These are phyloP conservation scores for Mortierella sp. DNA, from an alignment of 371 early-diverging fungal genomes.

Conservation along the genomic window DNA sequence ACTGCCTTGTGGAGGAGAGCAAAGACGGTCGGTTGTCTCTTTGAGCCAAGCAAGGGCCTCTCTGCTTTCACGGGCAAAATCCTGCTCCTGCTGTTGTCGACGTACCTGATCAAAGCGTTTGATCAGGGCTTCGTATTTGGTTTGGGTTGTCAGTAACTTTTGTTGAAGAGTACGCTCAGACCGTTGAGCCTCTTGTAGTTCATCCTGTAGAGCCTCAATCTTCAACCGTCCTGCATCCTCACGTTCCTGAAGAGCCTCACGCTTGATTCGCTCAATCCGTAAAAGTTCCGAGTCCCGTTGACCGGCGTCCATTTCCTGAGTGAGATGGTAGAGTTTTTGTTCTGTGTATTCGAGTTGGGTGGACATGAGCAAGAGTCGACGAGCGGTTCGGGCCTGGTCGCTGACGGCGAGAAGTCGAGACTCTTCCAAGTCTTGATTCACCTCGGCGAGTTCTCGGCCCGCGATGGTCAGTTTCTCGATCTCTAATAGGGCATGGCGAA, in stretches of 20 bases:
- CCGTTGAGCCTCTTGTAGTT: slow-evolving; percentile 40
- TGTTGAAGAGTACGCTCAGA: slow-evolving; percentile 38
- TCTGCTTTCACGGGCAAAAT: slow-evolving; percentile 44
- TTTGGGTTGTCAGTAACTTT: slow-evolving; percentile 36
- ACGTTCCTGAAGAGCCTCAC: slow-evolving; percentile 47
- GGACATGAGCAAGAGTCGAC: slow-evolving; percentile 39
- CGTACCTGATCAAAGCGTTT: slow-evolving; percentile 36
- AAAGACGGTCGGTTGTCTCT: slow-evolving; percentile 43
- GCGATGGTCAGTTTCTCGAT: slow-evolving; percentile 37
- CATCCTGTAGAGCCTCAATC: slow-evolving; percentile 42
- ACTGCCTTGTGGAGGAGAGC: slow-evolving; percentile 46
- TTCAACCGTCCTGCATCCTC: slow-evolving; percentile 43
- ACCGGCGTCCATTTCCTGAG: slow-evolving; percentile 33
- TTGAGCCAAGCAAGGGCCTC: slow-evolving; percentile 51
- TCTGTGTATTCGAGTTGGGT: slow-evolving; percentile 49
- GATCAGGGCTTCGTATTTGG: slow-evolving; percentile 41
- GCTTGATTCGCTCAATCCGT: slow-evolving; percentile 47
- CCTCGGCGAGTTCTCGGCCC: slow-evolving; percentile 37
- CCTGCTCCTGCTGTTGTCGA: slow-evolving; percentile 43
- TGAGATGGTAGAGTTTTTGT: slow-evolving; percentile 36
- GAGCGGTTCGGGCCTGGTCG: slow-evolving; percentile 45
- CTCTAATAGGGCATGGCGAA: slow-evolving; percentile 39
- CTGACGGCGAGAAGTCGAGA: slow-evolving; percentile 38
- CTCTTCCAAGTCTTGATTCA: slow-evolving; percentile 47
- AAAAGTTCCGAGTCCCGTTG: slow-evolving; percentile 46